Base-by-base conservation (phyloP, 352 stramenopile genomes). In the Phytopythium oedochilum region DNA sequence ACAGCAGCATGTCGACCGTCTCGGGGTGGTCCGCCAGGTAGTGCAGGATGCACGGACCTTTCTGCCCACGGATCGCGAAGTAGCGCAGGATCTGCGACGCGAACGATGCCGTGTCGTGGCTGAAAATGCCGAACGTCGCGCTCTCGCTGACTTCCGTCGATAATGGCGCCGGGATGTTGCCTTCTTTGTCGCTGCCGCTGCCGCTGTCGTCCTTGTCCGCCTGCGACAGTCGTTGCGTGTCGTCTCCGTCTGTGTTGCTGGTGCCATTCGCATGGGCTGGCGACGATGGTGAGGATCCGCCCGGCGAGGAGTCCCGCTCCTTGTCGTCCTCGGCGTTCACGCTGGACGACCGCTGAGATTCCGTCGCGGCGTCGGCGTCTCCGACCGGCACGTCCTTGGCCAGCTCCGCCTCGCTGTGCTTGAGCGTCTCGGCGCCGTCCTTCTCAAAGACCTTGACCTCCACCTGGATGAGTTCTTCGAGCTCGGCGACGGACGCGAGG, bases 11-110 rank as follows among this genome's bases (percentile, higher is more conserved):
- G 45, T 90, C 78, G 22, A 92, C 81, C 25, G 71, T 73, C 5
- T 60, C 64, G 7, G 72, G 71, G 32, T 88, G 76, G 4, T 75
- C 47, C 1, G 76, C 61, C 28, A 94, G 64, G 46, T 83, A 92
- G 32, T 87, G 71, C 34, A 92, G 64, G 46, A 94, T 87, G 53
- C 85, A 94, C 20, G 68, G 72, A 15, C 82, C 85, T 43, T 91
- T 90, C 47, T 92, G 75, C 10, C 78, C 80, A 28, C 83, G 74
- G 48, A 92, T 80, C 2, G 83, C 82, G 54, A 89, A 91, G 49
- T 94, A 92, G 22, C 78, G 80, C 22, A 94, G 55, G 20, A 94
- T 78, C 57, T 94, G 83, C 49, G 80, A 86, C 23, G 78, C 77
- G 53, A 91, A 91, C 54, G 83, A 91, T 54, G 83, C 83, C 40